phyloP scores from a whole-genome alignment of 129 eudicot species.

The Logfia minima region DNA sequence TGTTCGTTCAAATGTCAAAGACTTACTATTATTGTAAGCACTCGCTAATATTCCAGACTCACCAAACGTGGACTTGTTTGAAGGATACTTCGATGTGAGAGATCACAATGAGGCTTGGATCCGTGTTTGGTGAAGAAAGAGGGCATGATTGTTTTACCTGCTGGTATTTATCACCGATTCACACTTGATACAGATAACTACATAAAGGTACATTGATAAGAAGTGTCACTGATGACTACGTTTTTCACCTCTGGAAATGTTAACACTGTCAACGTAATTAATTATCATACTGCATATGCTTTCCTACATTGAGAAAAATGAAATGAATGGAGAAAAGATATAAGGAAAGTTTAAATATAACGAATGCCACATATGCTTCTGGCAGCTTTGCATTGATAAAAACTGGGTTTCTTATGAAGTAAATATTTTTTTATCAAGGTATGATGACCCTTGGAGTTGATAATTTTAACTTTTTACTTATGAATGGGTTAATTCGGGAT shows the following conservation, averaged over 20 bases:
- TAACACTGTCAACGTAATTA: neutral
- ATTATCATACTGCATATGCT: neutral
- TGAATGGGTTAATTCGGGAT: neutral
- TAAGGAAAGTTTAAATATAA: neutral
- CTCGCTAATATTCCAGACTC: neutral
- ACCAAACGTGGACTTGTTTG: slow-evolving; percentile 18
- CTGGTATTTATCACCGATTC: slow-evolving; percentile 96
- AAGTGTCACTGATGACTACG: neutral
- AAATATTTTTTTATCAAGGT: neutral
- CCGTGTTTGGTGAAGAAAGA: slow-evolving; percentile 93
- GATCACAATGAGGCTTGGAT: slow-evolving; percentile 85
- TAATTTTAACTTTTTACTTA: neutral
- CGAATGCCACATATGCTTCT: neutral
- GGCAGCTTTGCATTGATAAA: neutral
- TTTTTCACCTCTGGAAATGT: neutral
- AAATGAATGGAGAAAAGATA: neutral
- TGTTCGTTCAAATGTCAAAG: neutral
- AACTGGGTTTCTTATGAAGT: neutral
- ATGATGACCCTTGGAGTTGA: neutral
- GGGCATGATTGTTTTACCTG: slow-evolving; percentile 94
- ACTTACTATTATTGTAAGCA: neutral
- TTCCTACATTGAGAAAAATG: slow-evolving; percentile 3
- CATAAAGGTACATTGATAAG: slow-evolving; percentile 60
- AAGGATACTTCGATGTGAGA: slow-evolving; percentile 98
- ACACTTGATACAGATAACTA: slow-evolving; percentile 90